phyloP scores from a whole-genome alignment of 495 filamentous ascomycete genomes.

The Oleoguttula mirabilis region DNA sequence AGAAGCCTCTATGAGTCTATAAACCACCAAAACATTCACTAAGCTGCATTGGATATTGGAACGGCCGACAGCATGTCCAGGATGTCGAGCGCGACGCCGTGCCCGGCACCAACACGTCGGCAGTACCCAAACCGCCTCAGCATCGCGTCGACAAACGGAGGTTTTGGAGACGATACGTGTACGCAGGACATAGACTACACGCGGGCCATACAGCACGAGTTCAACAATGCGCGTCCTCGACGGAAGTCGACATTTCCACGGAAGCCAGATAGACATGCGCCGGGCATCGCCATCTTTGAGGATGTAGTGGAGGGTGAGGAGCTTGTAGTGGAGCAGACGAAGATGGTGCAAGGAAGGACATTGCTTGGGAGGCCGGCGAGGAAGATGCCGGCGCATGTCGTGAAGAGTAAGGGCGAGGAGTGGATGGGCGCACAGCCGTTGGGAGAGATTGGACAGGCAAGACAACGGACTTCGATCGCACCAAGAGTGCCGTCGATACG shows the following conservation, averaged over 20 bases:
- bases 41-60: too few species aligned
- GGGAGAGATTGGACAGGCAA: conserved; percentile 3
- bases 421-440: neutral
- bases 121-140: neutral
- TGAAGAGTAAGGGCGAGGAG: neutral
- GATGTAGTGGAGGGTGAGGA: conserved; percentile 17
- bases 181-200: conserved; percentile 20
- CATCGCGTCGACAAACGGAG: neutral
- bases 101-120: conserved; percentile 9
- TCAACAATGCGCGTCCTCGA: conserved; percentile 10
- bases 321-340: neutral
- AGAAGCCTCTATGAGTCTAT: too few species aligned
- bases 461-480: neutral
- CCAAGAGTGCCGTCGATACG: too few species aligned
- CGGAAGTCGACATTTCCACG: conserved; percentile 1
- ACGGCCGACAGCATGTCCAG: conserved; percentile 9
- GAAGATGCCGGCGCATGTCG: conserved; percentile 2
- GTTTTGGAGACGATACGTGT: conserved; percentile 13
- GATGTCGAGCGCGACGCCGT: conserved; percentile 14
- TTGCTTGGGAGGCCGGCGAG: conserved; percentile 17
- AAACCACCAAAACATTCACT: too few species aligned
- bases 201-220: conserved; percentile 5
- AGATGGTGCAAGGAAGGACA: neutral
- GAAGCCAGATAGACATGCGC: neutral
- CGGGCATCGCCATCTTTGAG: conserved; percentile 15